phyloP scores from a whole-genome alignment of 192 early-diverging fungal species.

The Podila horticola region DNA sequence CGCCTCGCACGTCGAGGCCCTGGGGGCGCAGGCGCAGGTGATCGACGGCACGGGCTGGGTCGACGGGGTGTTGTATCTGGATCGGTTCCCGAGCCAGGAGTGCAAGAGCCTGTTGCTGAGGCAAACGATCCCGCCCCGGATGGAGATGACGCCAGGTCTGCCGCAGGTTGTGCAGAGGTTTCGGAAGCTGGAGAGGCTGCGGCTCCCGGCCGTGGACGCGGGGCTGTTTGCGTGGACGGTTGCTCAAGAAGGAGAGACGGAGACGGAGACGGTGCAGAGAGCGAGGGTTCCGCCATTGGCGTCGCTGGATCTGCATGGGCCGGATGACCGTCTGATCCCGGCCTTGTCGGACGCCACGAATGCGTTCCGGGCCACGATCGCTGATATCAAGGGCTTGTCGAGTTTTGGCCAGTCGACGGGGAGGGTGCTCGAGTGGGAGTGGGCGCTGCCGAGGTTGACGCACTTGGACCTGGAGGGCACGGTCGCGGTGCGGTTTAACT shows the following conservation, averaged over 20 bases:
- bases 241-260: neutral
- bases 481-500: neutral
- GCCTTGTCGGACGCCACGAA: neutral
- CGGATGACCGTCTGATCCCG: neutral
- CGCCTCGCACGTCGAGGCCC: neutral
- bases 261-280: neutral
- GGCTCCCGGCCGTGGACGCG: neutral
- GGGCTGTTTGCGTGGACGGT: neutral
- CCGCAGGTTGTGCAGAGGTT: neutral
- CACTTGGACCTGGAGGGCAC: slow-evolving; percentile 1
- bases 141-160: neutral
- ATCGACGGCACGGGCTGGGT: neutral
- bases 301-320: neutral
- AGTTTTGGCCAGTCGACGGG: neutral
- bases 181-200: neutral
- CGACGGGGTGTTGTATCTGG: neutral
- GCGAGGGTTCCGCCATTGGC: neutral
- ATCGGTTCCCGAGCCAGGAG: neutral
- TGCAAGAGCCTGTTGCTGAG: neutral
- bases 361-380: neutral
- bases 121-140: neutral
- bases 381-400: neutral
- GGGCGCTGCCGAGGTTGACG: neutral
- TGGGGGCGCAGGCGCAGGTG: neutral
- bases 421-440: neutral